phyloP scores from a whole-genome alignment of 2,329 filamentous ascomycete genomes.

The Aspergillus sojae region DNA sequence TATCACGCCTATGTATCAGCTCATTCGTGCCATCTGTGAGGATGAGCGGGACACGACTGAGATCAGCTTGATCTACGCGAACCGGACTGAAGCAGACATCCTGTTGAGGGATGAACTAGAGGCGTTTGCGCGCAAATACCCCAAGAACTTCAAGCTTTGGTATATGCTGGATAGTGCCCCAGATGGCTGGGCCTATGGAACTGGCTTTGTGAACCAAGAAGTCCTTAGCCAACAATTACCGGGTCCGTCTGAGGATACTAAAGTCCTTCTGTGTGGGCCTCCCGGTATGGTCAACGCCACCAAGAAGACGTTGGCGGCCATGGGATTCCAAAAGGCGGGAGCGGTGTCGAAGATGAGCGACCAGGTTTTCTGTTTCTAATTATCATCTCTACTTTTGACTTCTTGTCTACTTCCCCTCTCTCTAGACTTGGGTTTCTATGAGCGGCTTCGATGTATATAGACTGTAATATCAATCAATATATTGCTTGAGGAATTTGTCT shows the following conservation, averaged over 20 bases:
- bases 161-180: slow-evolving; percentile 58
- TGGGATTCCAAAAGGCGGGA: slow-evolving; percentile 57
- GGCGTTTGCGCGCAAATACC: slow-evolving; percentile 53
- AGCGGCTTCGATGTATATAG: not conserved
- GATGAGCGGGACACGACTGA: slow-evolving; percentile 61
- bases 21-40: slow-evolving; percentile 66
- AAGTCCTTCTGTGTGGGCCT: slow-evolving; percentile 63
- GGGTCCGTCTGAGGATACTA: slow-evolving; percentile 48
- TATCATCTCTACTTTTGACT: not conserved
- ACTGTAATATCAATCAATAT: not conserved
- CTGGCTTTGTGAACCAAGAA: slow-evolving; percentile 56
- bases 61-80: slow-evolving; percentile 62
- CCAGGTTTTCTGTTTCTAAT: slow-evolving; percentile 58
- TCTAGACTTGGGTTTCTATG: not conserved
- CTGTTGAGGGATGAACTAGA: slow-evolving; percentile 61
- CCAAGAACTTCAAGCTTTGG: slow-evolving; percentile 57
- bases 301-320: slow-evolving; percentile 52
- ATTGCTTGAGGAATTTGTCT: not conserved
- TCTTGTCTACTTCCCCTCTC: no score
- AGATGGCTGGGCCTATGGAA: slow-evolving; percentile 51
- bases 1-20: slow-evolving; percentile 60
- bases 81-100: slow-evolving; percentile 62
- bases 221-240: slow-evolving; percentile 56
- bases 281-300: slow-evolving; percentile 62
- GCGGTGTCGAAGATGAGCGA: slow-evolving; percentile 56